Evolutionary conservation across 1,284 basidiomycete genomes (phyloP).

Genomic region (Trametes polyzona): DNA sequence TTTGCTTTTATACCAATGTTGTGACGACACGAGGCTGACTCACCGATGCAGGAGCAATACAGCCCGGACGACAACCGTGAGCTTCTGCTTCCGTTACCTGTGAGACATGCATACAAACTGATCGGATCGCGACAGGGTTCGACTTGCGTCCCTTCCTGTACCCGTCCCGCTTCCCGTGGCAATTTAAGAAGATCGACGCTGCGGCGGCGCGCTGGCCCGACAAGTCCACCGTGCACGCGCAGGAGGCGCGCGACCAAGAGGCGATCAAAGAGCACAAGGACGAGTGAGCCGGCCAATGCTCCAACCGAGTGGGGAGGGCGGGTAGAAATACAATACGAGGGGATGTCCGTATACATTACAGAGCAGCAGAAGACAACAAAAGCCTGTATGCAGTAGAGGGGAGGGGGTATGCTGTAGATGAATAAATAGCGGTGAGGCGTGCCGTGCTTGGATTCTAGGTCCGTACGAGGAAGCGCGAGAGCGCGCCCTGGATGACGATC

Average conservation of each 20-base stretch:
- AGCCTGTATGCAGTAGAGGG: conserved; percentile 14
- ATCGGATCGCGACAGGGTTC: conserved; percentile 67
- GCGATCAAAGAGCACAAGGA: conserved; percentile 7
- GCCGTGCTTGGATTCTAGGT: conserved; percentile 6
- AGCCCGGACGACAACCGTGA: conserved; percentile 95
- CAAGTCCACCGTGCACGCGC: conserved; percentile 47
- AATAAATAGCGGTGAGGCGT: conserved; percentile 15
- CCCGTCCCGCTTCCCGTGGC: conserved; percentile 92
- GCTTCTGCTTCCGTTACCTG: conserved; percentile 31
- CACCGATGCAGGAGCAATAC: conserved; percentile 77
- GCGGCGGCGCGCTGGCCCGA: conserved; percentile 78
- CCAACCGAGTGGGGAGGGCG: background rate
- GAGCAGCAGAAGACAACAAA: conserved; percentile 7
- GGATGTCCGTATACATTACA: conserved; percentile 23
- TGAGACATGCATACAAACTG: background rate
- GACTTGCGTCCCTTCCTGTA: conserved; percentile 97
- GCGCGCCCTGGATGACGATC: conserved; percentile 72
- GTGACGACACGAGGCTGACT: background rate
- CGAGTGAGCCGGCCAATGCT: background rate
- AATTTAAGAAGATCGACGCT: conserved; percentile 94
- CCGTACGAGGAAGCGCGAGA: conserved; percentile 51
- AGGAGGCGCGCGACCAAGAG: conserved; percentile 26
- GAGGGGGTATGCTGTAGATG: background rate
- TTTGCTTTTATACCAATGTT: conserved; percentile 8
- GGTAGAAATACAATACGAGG: conserved; percentile 20